Base-by-base conservation (phyloP, 176 grass and related monocot species). In the Eragrostis nindensis region DNA sequence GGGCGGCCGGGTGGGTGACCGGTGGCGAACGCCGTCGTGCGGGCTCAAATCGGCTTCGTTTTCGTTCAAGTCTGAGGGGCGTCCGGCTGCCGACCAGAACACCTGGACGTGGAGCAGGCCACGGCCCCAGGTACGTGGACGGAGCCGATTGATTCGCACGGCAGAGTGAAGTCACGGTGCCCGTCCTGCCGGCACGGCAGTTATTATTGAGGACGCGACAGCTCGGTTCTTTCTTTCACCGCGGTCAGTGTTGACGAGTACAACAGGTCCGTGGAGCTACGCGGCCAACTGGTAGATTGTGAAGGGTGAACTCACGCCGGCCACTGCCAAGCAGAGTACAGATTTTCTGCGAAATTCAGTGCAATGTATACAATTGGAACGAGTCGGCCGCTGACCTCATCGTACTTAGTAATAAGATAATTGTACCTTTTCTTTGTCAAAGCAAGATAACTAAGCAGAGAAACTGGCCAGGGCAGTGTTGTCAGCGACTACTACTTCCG, bases 41-140 rank as follows among this genome's bases (percentile, higher is more conserved):
- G 4, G 22, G 59, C 2, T 62, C 25, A 59, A 25, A 11, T 59
- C 24, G 55, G 55, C 55, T 59, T 59, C 55, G 55, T 59, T 26
- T 60, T 29, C 10, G 24, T 11, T 26, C 24, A 13, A 26, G 24
- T 62, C 3, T 6, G 11, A 24, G 24, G 4, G 59, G 29, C 29
- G 36, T 67, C 5, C 45, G 45, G 22, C 40, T 63, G 74, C 44
- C 61, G 76, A 78, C 61, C 76, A 22, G 18, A 24, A 24, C 61
- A 26, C 11, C 44, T 52, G 76, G 44, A 39, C 11, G 29, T 27
- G 61, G 12, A 47, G 59, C 60, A 26, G 45, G 1, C 76, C 44
- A 78, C 61, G 44, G 24, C 18, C 6, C n/a, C 52, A 24, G 11
- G 7, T 21, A 19, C 55, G 56, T 32, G 46, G n/a, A 9, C 38